phyloP scores from a whole-genome alignment of 257 asterid genomes.

The Petunia secreta region DNA sequence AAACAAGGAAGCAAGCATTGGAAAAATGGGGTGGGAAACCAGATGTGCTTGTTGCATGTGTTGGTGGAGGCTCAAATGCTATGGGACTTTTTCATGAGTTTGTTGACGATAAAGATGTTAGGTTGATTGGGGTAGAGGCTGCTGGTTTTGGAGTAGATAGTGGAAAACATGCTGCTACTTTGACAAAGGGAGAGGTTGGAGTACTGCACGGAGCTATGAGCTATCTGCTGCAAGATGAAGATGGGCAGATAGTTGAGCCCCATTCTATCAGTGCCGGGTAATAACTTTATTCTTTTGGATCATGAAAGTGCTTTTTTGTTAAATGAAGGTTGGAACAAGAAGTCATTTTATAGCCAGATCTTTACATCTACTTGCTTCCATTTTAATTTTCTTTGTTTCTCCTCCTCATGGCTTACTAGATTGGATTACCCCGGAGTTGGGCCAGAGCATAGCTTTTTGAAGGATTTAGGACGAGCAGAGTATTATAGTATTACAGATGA shows the following conservation, averaged over 20 bases:
- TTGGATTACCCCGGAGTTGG: constrained; percentile 97
- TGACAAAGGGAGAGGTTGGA: constrained; percentile 92
- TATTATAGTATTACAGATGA: constrained; percentile 82
- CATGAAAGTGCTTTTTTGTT: neutral
- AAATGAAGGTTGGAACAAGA: neutral
- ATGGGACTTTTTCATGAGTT: constrained; percentile 93
- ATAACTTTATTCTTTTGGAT: neutral
- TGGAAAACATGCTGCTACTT: constrained; percentile 96
- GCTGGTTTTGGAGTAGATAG: constrained; percentile 97
- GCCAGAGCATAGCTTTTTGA: constrained; percentile 95
- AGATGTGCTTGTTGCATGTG: constrained; percentile 86
- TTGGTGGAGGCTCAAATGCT: constrained; percentile 98
- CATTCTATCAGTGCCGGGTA: constrained; percentile 99
- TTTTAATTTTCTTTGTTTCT: neutral
- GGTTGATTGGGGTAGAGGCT: constrained; percentile 95
- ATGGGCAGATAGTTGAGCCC: constrained; percentile 94
- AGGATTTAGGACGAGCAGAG: constrained; percentile 90
- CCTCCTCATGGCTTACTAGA: constrained; percentile 35
- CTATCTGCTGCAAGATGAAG: constrained; percentile 93
- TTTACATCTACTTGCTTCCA: neutral
- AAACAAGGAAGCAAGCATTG: constrained; percentile 91
- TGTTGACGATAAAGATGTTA: constrained; percentile 77
- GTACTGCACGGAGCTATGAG: constrained; percentile 99
- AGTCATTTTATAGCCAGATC: neutral
- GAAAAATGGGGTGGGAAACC: constrained; percentile 95